Conservation (phyloP, 306 rosid genomes). For the Myrica gale region DNA sequence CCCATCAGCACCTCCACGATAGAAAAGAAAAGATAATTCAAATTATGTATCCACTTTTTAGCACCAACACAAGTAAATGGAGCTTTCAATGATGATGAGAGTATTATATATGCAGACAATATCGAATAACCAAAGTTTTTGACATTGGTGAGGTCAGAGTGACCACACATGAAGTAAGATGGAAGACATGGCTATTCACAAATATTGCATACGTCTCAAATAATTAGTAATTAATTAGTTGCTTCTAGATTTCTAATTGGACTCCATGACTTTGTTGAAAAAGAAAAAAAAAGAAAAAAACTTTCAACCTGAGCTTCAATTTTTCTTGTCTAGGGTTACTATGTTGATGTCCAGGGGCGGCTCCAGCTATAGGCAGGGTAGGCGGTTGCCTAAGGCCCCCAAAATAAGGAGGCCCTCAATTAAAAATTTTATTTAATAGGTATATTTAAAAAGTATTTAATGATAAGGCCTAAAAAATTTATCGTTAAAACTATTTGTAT, state of each 20-base stretch:
- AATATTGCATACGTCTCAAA: not conserved
- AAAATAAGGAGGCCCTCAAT: too few relatives aligned
- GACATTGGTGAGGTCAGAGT: conserved; percentile 28
- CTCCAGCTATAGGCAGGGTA: too few relatives aligned
- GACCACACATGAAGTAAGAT: conserved; percentile 30
- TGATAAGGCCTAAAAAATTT: too few relatives aligned
- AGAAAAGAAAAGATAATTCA: not conserved
- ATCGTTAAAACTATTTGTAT: too few relatives aligned
- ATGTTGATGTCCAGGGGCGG: not conserved
- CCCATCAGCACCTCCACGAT: not conserved
- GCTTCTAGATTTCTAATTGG: not conserved
- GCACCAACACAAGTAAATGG: not conserved
- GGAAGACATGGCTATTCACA: too few relatives aligned
- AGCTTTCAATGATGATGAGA: not conserved
- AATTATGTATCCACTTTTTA: not conserved
- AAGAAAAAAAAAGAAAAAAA: not conserved
- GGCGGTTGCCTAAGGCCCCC: too few relatives aligned
- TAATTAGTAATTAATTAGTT: not conserved
- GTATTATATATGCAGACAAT: not conserved
- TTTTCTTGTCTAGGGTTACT: not conserved
- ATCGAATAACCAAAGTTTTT: not conserved
- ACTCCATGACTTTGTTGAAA: not conserved
- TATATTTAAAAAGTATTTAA: too few relatives aligned
- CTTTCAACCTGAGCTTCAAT: not conserved
- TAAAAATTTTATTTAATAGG: too few relatives aligned